A percentile compares a stretch with the other conserved stretches of the same genome.
Conservation (phyloP, 2,329 filamentous ascomycete genomes). For the Botrytis fabae region DNA sequence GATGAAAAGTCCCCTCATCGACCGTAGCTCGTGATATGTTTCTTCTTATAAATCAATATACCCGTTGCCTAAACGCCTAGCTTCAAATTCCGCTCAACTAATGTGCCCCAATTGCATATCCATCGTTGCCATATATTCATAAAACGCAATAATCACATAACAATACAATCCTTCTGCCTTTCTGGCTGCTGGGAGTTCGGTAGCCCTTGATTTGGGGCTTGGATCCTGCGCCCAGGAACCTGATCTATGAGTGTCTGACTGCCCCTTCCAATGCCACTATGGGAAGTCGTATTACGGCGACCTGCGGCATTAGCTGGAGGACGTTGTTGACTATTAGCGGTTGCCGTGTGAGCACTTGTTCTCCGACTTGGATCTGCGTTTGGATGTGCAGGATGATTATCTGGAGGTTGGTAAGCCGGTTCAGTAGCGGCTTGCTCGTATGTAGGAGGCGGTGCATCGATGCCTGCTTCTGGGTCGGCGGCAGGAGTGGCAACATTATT, state of each 20-base stretch:
- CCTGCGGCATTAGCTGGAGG: background rate
- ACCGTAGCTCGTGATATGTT: slow-evolving; percentile 8
- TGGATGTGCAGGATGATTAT: slow-evolving; percentile 46
- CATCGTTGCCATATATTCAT: background rate
- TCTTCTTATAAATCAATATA: background rate
- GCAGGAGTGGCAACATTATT: slow-evolving; percentile 21
- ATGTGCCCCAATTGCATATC: background rate
- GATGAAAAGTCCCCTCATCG: background rate
- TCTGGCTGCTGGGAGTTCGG: background rate
- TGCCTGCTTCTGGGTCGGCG: slow-evolving; percentile 43
- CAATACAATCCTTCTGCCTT: slow-evolving; percentile 35
- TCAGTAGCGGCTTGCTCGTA: slow-evolving; percentile 64
- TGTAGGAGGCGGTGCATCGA: slow-evolving; percentile 60
- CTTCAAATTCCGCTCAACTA: background rate
- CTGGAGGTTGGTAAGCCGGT: slow-evolving; percentile 55
- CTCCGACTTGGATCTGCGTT: slow-evolving; percentile 29
- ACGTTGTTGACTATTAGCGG: slow-evolving; percentile 12
- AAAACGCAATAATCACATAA: slow-evolving; percentile 32
- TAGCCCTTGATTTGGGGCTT: slow-evolving; percentile 22
- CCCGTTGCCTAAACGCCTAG: slow-evolving; percentile 8
- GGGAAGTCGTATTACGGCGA: slow-evolving; percentile 1
- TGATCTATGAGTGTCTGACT: slow-evolving; percentile 28
- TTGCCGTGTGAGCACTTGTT: slow-evolving; percentile 31
- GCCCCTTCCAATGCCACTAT: slow-evolving; percentile 22
- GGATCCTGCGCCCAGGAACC: slow-evolving; percentile 36